Percentiles rank a stretch among this genome's conserved stretches.
These are phyloP conservation scores for Rhizopogon vinicolor DNA, from an alignment of 768 basidiomycete genomes.

Conservation along the genomic window DNA sequence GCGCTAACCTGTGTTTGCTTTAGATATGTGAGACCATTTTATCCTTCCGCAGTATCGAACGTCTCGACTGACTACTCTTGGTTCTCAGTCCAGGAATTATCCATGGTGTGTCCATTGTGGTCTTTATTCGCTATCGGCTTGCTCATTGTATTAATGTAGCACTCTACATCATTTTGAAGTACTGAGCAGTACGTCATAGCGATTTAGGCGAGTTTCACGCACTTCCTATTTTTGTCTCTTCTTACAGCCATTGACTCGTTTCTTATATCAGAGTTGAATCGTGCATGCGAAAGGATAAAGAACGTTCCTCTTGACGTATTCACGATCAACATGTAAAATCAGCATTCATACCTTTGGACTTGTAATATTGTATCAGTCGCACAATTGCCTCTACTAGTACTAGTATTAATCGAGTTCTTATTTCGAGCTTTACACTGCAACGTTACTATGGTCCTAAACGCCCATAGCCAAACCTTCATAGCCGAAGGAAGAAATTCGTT, in stretches of 20 bases:
- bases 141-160: constrained; percentile 37
- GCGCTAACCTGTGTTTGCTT: background rate
- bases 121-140: background rate
- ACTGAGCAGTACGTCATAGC: constrained; percentile 28
- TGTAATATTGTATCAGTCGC: background rate
- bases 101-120: constrained; percentile 42
- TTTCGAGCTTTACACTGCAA: background rate
- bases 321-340: background rate
- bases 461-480: no score
- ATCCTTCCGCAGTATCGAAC: background rate
- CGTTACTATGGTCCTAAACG: no score
- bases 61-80: constrained; percentile 9
- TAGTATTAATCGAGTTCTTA: no score
- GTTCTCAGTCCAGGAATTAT: constrained; percentile 66
- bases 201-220: background rate
- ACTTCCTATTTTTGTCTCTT: no score
- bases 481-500: no score
- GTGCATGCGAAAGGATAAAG: background rate
- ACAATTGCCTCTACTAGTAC: background rate
- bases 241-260: background rate
- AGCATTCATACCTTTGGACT: background rate
- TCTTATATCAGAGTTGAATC: background rate
- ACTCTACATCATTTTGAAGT: constrained; percentile 78
- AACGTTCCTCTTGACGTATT: background rate
- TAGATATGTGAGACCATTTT: background rate